Evolutionary conservation across 352 stramenopile genomes (phyloP).

Genomic region (Pythium dissimile): DNA sequence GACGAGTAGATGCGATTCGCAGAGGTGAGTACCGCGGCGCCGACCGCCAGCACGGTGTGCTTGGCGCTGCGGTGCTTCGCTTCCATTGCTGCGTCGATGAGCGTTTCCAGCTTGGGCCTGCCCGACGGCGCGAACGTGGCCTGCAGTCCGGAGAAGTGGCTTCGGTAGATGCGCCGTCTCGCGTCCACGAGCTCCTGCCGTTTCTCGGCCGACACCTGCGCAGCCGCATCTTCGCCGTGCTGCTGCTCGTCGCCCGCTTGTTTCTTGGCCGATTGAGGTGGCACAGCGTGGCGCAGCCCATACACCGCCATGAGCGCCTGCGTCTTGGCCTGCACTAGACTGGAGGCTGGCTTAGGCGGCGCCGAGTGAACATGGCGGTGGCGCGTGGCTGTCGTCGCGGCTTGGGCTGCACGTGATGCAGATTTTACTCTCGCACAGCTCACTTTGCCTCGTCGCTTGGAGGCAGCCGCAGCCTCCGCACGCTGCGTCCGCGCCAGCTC

Average conservation of each 20-base stretch:
- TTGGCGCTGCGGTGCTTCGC: conserved; percentile 24
- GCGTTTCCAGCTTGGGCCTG: conserved; percentile 39
- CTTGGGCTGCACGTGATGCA: no score
- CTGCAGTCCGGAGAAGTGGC: conserved; percentile 42
- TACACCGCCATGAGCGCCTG: conserved; percentile 20
- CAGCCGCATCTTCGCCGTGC: neutral
- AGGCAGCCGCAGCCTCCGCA: neutral
- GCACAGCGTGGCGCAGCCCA: conserved; percentile 5
- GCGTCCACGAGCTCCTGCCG: conserved; percentile 34
- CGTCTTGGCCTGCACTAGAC: conserved; percentile 16
- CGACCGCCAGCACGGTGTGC: conserved; percentile 35
- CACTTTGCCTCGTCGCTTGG: neutral
- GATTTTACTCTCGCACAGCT: no score
- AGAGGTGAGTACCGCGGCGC: conserved; percentile 49
- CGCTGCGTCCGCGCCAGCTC: conserved; percentile 28
- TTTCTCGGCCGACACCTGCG: neutral
- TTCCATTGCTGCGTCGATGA: conserved; percentile 48
- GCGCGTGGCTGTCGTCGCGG: neutral
- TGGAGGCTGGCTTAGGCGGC: neutral
- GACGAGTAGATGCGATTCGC: conserved; percentile 39
- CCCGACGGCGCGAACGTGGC: conserved; percentile 25
- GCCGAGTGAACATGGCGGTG: conserved; percentile 7
- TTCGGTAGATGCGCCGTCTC: conserved; percentile 41
- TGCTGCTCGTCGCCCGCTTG: neutral
- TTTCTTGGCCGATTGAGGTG: neutral